Evolutionary conservation across 2,329 filamentous ascomycete genomes (phyloP), one percentile per base, ranked within the genome.

Genomic region (Ophiostoma australiae): DNA sequence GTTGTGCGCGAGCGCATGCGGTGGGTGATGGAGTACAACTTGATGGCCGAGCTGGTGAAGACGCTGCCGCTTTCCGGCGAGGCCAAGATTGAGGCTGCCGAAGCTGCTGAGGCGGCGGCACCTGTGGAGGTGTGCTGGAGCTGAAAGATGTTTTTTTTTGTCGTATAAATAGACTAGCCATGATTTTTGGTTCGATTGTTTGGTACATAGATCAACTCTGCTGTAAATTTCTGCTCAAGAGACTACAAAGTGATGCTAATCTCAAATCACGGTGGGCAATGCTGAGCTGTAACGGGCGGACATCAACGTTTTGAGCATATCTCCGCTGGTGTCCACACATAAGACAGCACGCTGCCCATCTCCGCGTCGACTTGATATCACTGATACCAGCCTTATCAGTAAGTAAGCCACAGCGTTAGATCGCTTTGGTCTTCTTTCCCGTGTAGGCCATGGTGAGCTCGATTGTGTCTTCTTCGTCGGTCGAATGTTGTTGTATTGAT

Each of bases 21-120:
- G 17, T 73, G 71, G 72, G 72, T 73, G 27, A 73, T 73, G 72
- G 72, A 73, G 66, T 72, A 72, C 68, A 71, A 73, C n/a, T 55
- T 73, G 37, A 55, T 73, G 37, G 68, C 52, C 5, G 72, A 72
- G 68, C 68, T 73, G 66, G 72, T 69, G 58, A 72, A 73, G 68
- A 61, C 48, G 27, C 69, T 73, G 41, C 44, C 67, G 4, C 13
- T 67, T 4, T 37, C 33, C 33, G 69, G 23, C 8, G 68, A 61
- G 6, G 27, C 15, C 8, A 52, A 11, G n/a, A 41, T 20, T 6
- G 31, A 37, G 37, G 39, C 8, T 6, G 33, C 23, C 44, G 55
- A 13, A n/a, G 67, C 5, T 35, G 15, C 61, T n/a, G 31, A n/a
- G 13, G 33, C 13, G 7, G 33, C 61, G 13, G 31, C 31, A 35